phyloP scores from a whole-genome alignment of 331 rosid genomes.

The Quercus phellos region DNA sequence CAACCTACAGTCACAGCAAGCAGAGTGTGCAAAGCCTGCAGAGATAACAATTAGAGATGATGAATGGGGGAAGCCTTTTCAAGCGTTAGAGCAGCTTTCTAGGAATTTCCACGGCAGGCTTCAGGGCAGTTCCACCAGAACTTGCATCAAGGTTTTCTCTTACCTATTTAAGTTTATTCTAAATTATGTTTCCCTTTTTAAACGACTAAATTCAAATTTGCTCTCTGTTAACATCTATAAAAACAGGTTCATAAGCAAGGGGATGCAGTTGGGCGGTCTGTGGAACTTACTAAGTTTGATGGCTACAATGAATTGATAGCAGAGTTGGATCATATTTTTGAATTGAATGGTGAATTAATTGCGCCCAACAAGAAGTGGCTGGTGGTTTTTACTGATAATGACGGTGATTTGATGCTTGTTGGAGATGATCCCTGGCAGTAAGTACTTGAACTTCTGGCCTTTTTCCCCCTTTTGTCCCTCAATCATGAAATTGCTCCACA shows the following conservation, averaged over 20 bases:
- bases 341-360: slow-evolving; percentile 70
- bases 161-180: background rate
- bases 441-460: slow-evolving; percentile 24
- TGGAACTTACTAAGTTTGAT: slow-evolving; percentile 82
- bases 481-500: background rate
- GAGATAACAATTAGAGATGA: slow-evolving; percentile 31
- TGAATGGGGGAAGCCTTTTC: slow-evolving; percentile 42
- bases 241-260: slow-evolving; percentile 94
- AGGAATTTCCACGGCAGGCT: slow-evolving; percentile 48
- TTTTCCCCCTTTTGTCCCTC: background rate
- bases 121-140: slow-evolving; percentile 59
- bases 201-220: background rate
- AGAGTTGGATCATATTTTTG: slow-evolving; percentile 79
- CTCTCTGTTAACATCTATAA: background rate
- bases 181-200: slow-evolving; percentile 11
- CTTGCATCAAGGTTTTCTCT: slow-evolving; percentile 73
- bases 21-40: slow-evolving; percentile 31
- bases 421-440: slow-evolving; percentile 99
- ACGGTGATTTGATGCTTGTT: slow-evolving; percentile 99
- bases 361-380: slow-evolving; percentile 76
- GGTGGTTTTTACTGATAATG: slow-evolving; percentile 82
- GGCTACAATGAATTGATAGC: slow-evolving; percentile 65
- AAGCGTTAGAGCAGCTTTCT: slow-evolving; percentile 30
- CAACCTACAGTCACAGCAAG: slow-evolving; percentile 44
- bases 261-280: slow-evolving; percentile 89